Percentiles rank a stretch among this genome's conserved stretches.
Evolutionary conservation across 2,329 filamentous ascomycete genomes (phyloP).

Genomic region (Dryadomyces quercus-mongolicae): DNA sequence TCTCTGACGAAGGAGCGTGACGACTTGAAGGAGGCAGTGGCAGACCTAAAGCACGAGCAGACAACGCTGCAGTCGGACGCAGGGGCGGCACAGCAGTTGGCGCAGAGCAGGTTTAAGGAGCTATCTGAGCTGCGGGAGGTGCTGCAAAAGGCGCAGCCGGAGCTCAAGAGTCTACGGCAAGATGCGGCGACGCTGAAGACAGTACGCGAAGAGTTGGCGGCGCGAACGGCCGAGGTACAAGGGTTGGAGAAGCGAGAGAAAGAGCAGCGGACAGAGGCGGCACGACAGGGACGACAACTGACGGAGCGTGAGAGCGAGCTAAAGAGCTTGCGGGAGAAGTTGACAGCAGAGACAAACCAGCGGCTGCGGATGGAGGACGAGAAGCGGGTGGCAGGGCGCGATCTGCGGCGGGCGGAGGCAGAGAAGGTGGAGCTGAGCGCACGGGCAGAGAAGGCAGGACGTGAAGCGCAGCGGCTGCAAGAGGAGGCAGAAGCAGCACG

Average conservation of each 20-base stretch:
- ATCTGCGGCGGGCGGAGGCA: constrained; percentile 64
- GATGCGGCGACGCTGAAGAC: constrained; percentile 66
- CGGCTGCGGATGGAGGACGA: constrained; percentile 69
- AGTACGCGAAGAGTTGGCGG: constrained; percentile 60
- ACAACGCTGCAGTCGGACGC: constrained; percentile 68
- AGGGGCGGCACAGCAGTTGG: constrained; percentile 73
- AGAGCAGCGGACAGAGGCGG: constrained; percentile 65
- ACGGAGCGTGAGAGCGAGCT: constrained; percentile 69
- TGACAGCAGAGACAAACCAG: constrained; percentile 60
- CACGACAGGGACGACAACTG: constrained; percentile 55
- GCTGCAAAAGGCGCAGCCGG: constrained; percentile 74
- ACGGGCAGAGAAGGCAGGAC: constrained; percentile 55
- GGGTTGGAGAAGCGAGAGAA: constrained; percentile 73
- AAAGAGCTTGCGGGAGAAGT: constrained; percentile 63
- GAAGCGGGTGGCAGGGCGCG: constrained; percentile 59
- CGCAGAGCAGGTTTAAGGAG: constrained; percentile 80
- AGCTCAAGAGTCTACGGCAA: constrained; percentile 65
- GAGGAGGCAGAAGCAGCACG: constrained; percentile 61
- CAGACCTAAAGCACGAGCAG: constrained; percentile 27
- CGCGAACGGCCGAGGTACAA: constrained; percentile 48
- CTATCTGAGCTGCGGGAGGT: constrained; percentile 68
- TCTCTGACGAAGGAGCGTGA: constrained; percentile 47
- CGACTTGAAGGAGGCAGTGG: constrained; percentile 49
- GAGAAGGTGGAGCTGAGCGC: constrained; percentile 71
- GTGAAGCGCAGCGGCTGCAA: constrained; percentile 59